Conservation (phyloP, 306 rosid species). For the Neltuma alba region DNA sequence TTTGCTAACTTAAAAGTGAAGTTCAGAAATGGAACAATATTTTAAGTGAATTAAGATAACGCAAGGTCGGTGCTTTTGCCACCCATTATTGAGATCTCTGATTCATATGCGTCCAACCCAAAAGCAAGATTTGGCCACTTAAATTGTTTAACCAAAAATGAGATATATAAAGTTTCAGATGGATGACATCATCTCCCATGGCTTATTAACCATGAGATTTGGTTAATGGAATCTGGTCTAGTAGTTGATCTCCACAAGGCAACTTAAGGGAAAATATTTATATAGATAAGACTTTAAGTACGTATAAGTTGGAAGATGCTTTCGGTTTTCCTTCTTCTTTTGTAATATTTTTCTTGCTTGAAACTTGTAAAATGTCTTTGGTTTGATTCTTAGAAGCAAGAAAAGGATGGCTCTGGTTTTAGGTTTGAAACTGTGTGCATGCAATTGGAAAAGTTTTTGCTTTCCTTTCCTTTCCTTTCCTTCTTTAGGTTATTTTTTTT, state of each 20-base stretch:
- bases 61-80: slow-evolving; percentile 53
- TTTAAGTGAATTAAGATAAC: slow-evolving; percentile 13
- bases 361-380: not conserved
- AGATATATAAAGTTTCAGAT: not conserved
- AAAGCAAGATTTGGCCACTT: slow-evolving; percentile 40
- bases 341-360: not conserved
- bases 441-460: not conserved
- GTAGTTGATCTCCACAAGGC: not conserved
- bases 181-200: not conserved
- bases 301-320: slow-evolving; percentile 8
- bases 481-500: not conserved
- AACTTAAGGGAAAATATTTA: not conserved
- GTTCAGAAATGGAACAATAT: slow-evolving; percentile 27
- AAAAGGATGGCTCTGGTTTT: not conserved
- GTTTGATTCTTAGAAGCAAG: slow-evolving; percentile 21
- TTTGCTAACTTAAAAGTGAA: slow-evolving; percentile 43
- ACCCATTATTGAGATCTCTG: slow-evolving; percentile 36
- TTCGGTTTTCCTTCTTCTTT: not conserved
- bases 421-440: not conserved
- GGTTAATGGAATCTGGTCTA: not conserved
- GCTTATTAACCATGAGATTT: not conserved
- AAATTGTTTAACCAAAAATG: not conserved
- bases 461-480: not conserved
- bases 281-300: not conserved
- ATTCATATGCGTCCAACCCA: slow-evolving; percentile 44